Evolutionary conservation across 2,329 filamentous ascomycete species (phyloP), one percentile per base, ranked within the genome.

Genomic region (Aureobasidium sp.): DNA sequence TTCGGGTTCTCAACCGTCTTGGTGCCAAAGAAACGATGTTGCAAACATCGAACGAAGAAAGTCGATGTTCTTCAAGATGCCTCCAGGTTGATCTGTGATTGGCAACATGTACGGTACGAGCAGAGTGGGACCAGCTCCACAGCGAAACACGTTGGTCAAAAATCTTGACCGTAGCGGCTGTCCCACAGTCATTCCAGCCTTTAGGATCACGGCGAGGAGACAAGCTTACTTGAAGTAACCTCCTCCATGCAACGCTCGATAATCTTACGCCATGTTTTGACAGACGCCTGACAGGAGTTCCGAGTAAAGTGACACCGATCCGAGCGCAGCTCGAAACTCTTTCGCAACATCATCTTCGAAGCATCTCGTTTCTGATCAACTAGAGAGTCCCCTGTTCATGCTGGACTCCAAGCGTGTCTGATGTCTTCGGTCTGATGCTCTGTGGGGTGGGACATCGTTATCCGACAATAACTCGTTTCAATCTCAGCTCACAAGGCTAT

Each of bases 211-310:
- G 37, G 20, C 42, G 55, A 22, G 42, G 25, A 58, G 39, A 58
- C 42, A 58, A 58, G 55, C 55, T 58, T 58, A 58, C 55, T 47
- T 37, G 29, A 9, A 45, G 41, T 36, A 58, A 37, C 55, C 29
- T 58, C 41, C 6, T 37, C 20, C 22, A 27, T 25, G 12, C 29
- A 58, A 58, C 55, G 55, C 37, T 58, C 55, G 12, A 58, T 58
- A 41, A 41, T 29, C 5, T 58, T 47, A 31, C 41, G 41, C 29
- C 41, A 58, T 34, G 27, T 56, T 53, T 44, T 55, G 51, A 42
- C 52, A 56, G 52, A 49, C 34, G 47, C 34, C 20, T 17, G 25
- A 44, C 34, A 56, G 27, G 7, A 34, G 27, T n/a, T n/a, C 6
- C 4, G 5, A 25, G 29, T 4, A 34, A 14, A 22, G 20, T 12